These are phyloP conservation scores for Decorospora gaudefroyi DNA, from an alignment of 2,329 filamentous ascomycete species.

Conservation along the genomic window DNA sequence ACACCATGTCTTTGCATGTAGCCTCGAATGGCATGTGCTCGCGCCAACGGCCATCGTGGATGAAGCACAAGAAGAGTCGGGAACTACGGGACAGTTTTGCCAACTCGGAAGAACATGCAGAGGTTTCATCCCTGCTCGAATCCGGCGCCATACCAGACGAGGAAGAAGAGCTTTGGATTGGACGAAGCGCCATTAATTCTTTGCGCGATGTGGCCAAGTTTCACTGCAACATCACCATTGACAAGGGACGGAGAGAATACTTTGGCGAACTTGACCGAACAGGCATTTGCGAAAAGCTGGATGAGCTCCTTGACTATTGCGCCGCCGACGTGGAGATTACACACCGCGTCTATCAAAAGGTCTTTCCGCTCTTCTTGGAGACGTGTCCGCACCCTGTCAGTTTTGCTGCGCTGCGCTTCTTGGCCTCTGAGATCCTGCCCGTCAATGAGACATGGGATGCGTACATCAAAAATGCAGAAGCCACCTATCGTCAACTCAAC, in stretches of 20 bases:
- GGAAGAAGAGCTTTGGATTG: conserved; percentile 95
- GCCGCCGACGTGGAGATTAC: conserved; percentile 92
- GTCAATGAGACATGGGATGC: conserved; percentile 85
- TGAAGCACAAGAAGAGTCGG: conserved; percentile 90
- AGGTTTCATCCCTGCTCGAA: conserved; percentile 72
- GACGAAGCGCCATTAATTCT: conserved; percentile 92
- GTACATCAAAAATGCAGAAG: conserved; percentile 83
- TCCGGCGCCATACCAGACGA: conserved; percentile 72
- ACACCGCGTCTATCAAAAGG: conserved; percentile 89
- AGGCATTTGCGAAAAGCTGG: conserved; percentile 71
- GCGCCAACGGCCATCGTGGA: conserved; percentile 92
- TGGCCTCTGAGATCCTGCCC: conserved; percentile 91
- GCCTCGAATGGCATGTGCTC: conserved; percentile 99
- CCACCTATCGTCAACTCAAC: conserved; percentile 76
- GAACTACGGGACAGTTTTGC: conserved; percentile 81
- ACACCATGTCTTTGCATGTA: conserved; percentile 98
- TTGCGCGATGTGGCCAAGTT: conserved; percentile 95
- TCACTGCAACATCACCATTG: conserved; percentile 86
- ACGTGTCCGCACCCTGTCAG: conserved; percentile 96
- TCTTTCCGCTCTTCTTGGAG: conserved; percentile 86
- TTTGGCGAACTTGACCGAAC: conserved; percentile 80
- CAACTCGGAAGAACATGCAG: conserved; percentile 69
- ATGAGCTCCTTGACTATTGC: conserved; percentile 89
- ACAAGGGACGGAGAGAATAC: conserved; percentile 83
- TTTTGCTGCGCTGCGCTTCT: conserved; percentile 88